Conservation (phyloP, 495 filamentous ascomycete genomes). For the Penicillium roqueforti region DNA sequence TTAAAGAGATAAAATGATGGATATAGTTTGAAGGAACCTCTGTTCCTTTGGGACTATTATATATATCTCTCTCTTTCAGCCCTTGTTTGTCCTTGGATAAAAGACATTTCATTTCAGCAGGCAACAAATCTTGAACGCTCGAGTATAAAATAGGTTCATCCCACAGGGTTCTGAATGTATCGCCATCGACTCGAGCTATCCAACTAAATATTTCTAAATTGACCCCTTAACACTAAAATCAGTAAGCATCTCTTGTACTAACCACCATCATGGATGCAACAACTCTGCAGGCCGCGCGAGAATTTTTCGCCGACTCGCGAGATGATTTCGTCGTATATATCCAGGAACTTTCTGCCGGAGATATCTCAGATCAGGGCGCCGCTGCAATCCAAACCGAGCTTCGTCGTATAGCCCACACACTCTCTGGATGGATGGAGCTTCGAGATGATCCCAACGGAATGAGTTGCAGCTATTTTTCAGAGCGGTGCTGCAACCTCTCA, state of each 20-base stretch:
- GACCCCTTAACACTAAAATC: not conserved
- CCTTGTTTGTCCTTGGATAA: not conserved
- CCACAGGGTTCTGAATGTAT: not conserved
- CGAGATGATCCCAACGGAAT: not conserved
- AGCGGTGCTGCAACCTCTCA: not conserved
- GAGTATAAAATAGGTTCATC: not conserved
- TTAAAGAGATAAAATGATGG: not conserved
- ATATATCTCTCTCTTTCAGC: not conserved
- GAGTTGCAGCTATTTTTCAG: not conserved
- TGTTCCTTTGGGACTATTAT: not conserved
- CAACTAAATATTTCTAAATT: not conserved
- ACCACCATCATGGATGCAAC: not conserved
- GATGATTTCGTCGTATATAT: not conserved
- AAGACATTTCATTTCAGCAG: not conserved
- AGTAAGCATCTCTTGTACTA: not conserved
- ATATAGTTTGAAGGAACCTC: not conserved
- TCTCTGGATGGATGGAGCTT: not conserved
- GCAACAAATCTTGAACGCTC: not conserved
- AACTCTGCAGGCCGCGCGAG: not conserved
- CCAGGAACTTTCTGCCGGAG: not conserved
- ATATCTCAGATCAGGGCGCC: not conserved
- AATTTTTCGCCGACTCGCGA: not conserved
- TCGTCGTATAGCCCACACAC: not conserved
- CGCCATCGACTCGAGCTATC: not conserved
- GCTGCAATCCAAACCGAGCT: not conserved